Percentiles rank a stretch among this genome's conserved stretches.
phyloP scores from a whole-genome alignment of 441 rosid genomes.

The Dalechampia spathulata region DNA sequence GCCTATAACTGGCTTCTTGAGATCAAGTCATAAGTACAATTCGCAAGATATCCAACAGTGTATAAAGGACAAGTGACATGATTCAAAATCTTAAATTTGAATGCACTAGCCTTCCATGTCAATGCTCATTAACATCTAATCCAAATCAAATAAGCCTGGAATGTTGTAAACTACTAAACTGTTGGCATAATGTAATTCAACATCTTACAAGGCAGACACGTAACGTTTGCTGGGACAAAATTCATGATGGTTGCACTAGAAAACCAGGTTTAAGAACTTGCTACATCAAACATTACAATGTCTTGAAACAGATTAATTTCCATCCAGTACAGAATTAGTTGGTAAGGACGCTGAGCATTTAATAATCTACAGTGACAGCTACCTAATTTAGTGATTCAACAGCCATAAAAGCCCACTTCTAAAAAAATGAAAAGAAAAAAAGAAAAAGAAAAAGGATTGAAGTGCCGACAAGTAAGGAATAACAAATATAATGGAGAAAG shows the following conservation, averaged over 20 bases:
- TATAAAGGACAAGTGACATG: not conserved
- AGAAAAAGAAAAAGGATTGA: slow-evolving; percentile 14
- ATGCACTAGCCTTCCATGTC: not conserved
- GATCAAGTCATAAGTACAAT: not conserved
- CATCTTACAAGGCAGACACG: not conserved
- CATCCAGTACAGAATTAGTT: too few relatives aligned
- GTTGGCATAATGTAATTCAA: not conserved
- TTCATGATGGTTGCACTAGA: not conserved
- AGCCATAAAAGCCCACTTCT: too few relatives aligned
- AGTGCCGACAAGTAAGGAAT: slow-evolving; percentile 18
- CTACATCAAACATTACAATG: not conserved
- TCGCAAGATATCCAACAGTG: not conserved
- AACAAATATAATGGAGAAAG: slow-evolving; percentile 18
- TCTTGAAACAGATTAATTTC: not conserved
- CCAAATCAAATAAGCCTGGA: too few relatives aligned
- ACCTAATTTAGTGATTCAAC: slow-evolving; percentile 6
- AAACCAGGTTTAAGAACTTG: too few relatives aligned
- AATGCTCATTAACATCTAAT: not conserved
- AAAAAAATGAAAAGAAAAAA: too few relatives aligned
- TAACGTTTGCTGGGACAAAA: not conserved
- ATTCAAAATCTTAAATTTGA: not conserved
- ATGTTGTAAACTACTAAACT: too few relatives aligned
- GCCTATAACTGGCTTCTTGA: not conserved
- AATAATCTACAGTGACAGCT: too few relatives aligned
- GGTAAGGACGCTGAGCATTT: too few relatives aligned